Percentiles rank a stretch among this genome's conserved stretches.
These are phyloP conservation scores for Stagonosporopsis vannaccii DNA, from an alignment of 2,329 filamentous ascomycete species.

Conservation along the genomic window DNA sequence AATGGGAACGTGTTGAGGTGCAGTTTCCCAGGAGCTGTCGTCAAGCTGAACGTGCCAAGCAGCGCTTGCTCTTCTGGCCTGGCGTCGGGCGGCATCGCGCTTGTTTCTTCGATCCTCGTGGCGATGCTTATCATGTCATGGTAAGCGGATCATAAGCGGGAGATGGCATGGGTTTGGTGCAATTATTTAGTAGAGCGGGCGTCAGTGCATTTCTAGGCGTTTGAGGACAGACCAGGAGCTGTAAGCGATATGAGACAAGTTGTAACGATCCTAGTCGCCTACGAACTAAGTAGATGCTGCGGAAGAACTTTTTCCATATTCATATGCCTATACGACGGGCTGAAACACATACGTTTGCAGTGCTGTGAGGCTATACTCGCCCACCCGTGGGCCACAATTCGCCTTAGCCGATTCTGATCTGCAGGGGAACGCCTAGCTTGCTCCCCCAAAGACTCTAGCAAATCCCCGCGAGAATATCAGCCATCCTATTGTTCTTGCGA, in stretches of 20 bases:
- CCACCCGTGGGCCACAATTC: constrained; percentile 1
- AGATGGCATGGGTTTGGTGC: constrained; percentile 3
- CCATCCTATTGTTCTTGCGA: constrained; percentile 13
- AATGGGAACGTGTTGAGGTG: constrained; percentile 40
- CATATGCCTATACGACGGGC: constrained; percentile 5
- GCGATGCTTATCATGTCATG: constrained; percentile 13
- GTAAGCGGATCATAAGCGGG: constrained; percentile 2
- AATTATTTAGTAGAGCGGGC: constrained; percentile 3
- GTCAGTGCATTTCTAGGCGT: constrained; percentile 17
- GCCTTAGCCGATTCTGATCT: constrained; percentile 14
- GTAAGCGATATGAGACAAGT: constrained; percentile 9
- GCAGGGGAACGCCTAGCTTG: constrained; percentile 14
- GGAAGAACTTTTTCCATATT: constrained; percentile 2
- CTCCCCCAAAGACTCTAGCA: constrained; percentile 3
- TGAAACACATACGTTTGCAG: constrained; percentile 7
- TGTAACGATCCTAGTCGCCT: constrained; percentile 1
- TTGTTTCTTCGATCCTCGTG: constrained; percentile 16
- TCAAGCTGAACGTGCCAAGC: constrained; percentile 44
- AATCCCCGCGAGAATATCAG: constrained; percentile 13
- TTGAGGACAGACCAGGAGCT: constrained; percentile 1
- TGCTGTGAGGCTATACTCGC: constrained; percentile 3
- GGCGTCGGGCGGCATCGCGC: constrained; percentile 6
- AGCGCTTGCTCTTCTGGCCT: constrained; percentile 11
- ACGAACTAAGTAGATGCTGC: constrained; percentile 1
- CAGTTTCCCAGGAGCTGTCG: constrained; percentile 52